phyloP scores from a whole-genome alignment of 73 alveolate genomes.

The Stentor coeruleus region DNA sequence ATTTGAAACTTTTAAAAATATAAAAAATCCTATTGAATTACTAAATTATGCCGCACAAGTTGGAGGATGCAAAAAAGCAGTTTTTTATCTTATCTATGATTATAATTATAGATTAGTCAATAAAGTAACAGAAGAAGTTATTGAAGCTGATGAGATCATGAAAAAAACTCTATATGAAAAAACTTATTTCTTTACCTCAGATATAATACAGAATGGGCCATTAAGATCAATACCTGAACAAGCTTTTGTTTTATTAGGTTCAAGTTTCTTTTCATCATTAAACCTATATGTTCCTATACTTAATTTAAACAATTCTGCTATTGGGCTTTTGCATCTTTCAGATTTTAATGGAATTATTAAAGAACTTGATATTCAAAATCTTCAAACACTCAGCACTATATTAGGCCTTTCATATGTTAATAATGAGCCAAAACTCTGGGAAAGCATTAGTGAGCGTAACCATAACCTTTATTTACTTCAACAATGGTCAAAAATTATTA shows the following conservation, averaged over 20 bases:
- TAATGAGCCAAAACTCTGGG: not conserved
- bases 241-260: not conserved
- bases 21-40: no score
- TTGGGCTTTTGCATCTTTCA: not conserved
- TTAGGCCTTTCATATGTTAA: not conserved
- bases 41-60: not conserved
- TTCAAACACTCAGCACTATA: not conserved
- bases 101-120: no score
- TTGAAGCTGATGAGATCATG: not conserved
- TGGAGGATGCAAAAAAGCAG: not conserved
- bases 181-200: not conserved
- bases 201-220: no score
- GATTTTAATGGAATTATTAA: no score
- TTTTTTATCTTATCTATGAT: not conserved
- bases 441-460: not conserved
- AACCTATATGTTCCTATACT: not conserved
- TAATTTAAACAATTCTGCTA: not conserved
- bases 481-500: not conserved
- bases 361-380: not conserved
- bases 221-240: no score
- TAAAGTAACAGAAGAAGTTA: not conserved
- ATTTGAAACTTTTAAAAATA: not conserved
- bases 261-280: not conserved
- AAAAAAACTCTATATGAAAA: no score
- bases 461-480: no score